phyloP scores from a whole-genome alignment of 1,284 basidiomycete genomes.

The Fistulina hepatica region DNA sequence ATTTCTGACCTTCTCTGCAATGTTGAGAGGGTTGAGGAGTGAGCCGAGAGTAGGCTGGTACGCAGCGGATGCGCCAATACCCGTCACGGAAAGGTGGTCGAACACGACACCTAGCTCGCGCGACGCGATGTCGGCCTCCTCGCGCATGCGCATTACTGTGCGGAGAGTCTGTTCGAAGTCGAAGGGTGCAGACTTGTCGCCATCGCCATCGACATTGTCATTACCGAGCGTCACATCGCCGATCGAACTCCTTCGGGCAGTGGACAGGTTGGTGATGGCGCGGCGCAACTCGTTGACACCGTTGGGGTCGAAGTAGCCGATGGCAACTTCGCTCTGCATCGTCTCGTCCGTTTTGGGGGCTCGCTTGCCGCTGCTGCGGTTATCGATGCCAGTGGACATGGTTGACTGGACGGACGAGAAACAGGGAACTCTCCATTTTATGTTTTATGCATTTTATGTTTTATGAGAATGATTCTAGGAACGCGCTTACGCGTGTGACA shows the following conservation, averaged over 20 bases:
- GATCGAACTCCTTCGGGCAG: no score
- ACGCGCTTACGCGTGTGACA: no score
- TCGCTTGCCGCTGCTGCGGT: no score
- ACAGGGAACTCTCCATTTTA: no score
- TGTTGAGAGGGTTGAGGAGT: conserved; percentile 28
- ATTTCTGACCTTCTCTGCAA: conserved; percentile 23
- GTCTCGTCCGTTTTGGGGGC: no score
- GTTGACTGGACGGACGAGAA: no score
- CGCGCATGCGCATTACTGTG: conserved; percentile 24
- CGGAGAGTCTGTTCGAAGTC: conserved; percentile 36
- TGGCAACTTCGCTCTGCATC: no score
- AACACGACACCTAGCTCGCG: conserved; percentile 42
- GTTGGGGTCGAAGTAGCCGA: conserved; percentile 31
- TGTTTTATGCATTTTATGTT: no score
- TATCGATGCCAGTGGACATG: no score
- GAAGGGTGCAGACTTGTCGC: no score
- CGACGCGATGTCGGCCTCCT: conserved; percentile 31
- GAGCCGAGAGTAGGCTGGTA: conserved; percentile 35
- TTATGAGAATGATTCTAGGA: no score
- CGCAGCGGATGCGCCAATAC: conserved; percentile 31
- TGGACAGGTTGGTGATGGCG: conserved; percentile 17
- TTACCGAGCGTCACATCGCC: conserved; percentile 17
- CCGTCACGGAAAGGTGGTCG: conserved; percentile 36
- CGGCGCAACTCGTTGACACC: conserved; percentile 26
- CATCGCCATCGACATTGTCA: conserved; percentile 22